Base-by-base conservation (phyloP, 192 early-diverging fungal genomes). In the Coemansia sp. region DNA sequence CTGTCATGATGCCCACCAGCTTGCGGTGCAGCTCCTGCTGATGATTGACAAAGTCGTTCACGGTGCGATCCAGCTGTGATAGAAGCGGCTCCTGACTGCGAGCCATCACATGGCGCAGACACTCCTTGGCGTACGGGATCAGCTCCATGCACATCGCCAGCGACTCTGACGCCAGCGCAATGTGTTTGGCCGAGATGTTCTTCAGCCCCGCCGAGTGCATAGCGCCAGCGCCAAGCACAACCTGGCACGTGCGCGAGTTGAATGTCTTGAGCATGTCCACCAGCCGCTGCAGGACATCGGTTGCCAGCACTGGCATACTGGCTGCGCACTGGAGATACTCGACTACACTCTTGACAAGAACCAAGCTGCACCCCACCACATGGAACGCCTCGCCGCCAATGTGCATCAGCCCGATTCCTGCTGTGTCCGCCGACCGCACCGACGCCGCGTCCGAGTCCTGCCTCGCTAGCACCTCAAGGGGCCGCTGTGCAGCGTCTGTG, bases 201-300 rank as follows among this genome's bases (percentile, higher is more conserved):
- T 96, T 94, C 22, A 99, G 76, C 20, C 97, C 97, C 10, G 95
- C 96, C n/a, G 95, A 97, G 32, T 88, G 85, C 86, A 95, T 93
- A 0, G 97, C 97, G 2, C 97, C 97, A 8, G 95, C 96, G 7
- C 96, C 97, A 14, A 99, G 85, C 74, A 99, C 97, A 1, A 97
- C 93, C 79, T 98, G 95, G 76, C 96, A 97, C 9, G 90, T 89
- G 59, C 93, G 73, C 5, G 95, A 96, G 73, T 99, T 99, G 82
- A 97, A 98, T 15, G 94, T 65, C 90, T 96, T 76, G 34, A 69
- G 66, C 45, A 96, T 66, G 48, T 99, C 97, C 1, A 92, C 83
- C 15, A 97, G 82, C 42, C 90, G 86, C 64, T 97, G 95, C 83
- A 96, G 85, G 7, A 95, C 87, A 42, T 99, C 97, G 0, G 88